Conservation (phyloP, 1,139 yeast genomes). For the Tardiomyces digboiensis region DNA sequence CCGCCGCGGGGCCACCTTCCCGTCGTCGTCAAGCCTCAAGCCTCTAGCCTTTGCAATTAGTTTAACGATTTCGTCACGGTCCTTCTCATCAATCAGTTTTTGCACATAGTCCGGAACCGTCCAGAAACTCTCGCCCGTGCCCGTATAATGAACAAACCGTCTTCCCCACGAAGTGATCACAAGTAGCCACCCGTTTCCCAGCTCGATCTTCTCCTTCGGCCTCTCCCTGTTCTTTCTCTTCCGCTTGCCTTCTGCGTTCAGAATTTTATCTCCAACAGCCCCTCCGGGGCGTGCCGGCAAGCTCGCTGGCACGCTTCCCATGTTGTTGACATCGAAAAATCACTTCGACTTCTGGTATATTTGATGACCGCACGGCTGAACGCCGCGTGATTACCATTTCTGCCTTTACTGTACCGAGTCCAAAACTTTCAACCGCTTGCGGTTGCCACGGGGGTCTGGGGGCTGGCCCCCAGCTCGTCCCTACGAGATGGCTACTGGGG, state of each 20-base stretch:
- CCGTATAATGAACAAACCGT: neutral
- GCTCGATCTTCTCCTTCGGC: neutral
- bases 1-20: neutral
- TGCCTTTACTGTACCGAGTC: no score
- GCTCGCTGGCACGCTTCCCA: neutral
- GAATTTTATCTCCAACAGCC: neutral
- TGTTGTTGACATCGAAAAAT: no score
- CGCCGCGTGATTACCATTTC: no score
- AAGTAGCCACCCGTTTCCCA: neutral
- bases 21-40: conserved; percentile 17
- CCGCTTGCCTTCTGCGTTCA: neutral
- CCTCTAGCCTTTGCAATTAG: conserved; percentile 41
- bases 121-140: neutral
- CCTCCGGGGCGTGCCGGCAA: neutral
- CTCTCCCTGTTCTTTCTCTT: neutral
- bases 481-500: no score
- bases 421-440: no score
- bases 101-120: neutral
- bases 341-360: no score
- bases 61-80: conserved; percentile 50
- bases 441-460: no score
- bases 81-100: conserved; percentile 43
- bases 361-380: no score
- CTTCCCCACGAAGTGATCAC: neutral
- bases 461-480: no score